Percentiles rank a stretch among this genome's conserved stretches.
phyloP scores from a whole-genome alignment of 1,284 basidiomycete species.

The Ustilago lituana region DNA sequence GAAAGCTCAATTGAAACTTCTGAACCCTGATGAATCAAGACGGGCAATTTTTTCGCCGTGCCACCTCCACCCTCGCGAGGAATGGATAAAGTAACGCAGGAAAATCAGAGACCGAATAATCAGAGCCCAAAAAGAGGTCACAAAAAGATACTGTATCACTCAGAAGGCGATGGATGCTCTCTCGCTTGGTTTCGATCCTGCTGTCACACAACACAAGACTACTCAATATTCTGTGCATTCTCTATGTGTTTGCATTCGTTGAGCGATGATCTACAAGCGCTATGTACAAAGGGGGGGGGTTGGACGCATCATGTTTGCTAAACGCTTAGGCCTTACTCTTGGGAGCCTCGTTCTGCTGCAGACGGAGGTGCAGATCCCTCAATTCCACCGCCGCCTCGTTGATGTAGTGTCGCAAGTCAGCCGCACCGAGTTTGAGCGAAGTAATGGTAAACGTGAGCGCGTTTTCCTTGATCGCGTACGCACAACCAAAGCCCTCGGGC shows the following conservation, averaged over 20 bases:
- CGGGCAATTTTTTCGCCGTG: slow-evolving; percentile 20
- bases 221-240: too few species aligned
- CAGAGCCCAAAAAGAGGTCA: too few species aligned
- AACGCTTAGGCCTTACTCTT: slow-evolving; percentile 18
- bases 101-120: too few species aligned
- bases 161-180: too few species aligned
- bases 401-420: slow-evolving; percentile 68
- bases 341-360: slow-evolving; percentile 43
- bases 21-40: slow-evolving; percentile 15
- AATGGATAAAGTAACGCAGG: too few species aligned
- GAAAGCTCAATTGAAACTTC: not conserved
- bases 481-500: slow-evolving; percentile 91
- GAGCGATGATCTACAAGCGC: too few species aligned
- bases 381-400: slow-evolving; percentile 67
- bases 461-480: slow-evolving; percentile 88
- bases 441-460: slow-evolving; percentile 94
- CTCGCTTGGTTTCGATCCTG: too few species aligned
- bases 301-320: not conserved
- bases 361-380: slow-evolving; percentile 61
- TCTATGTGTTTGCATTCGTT: too few species aligned
- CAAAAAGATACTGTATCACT: too few species aligned
- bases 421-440: slow-evolving; percentile 75
- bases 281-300: not conserved
- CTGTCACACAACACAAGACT: too few species aligned
- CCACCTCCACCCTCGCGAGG: not conserved